These are phyloP conservation scores for Boehmeria nivea DNA, from an alignment of 306 rosid species.

Conservation along the genomic window DNA sequence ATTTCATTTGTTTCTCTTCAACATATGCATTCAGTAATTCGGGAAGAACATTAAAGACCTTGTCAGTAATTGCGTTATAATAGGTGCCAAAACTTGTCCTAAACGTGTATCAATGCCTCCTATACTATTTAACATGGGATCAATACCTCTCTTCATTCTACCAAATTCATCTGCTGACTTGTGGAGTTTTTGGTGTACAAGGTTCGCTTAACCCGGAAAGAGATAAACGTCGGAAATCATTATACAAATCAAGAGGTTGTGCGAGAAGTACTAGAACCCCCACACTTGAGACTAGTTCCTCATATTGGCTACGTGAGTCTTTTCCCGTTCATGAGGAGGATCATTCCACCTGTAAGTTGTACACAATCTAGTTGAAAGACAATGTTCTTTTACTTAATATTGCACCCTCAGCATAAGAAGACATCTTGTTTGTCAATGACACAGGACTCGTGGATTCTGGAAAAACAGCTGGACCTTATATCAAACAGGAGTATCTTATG, in stretches of 20 bases:
- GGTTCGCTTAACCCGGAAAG: conserved; percentile 84
- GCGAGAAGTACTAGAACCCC: conserved; percentile 59
- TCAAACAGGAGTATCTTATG: conserved; percentile 70
- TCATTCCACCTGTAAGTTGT: conserved; percentile 78
- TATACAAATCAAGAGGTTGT: conserved; percentile 55
- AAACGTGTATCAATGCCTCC: no score
- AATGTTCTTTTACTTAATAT: not conserved
- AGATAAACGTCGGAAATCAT: conserved; percentile 34
- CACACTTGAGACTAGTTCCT: conserved; percentile 74
- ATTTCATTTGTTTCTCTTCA: no score
- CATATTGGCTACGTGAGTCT: conserved; percentile 27
- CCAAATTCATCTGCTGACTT: conserved; percentile 7
- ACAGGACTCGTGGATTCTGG: conserved; percentile 84
- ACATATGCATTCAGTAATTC: no score
- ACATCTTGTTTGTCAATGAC: conserved; percentile 2
- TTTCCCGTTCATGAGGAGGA: conserved; percentile 78
- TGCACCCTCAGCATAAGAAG: not conserved
- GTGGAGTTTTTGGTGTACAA: conserved; percentile 20
- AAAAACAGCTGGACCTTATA: conserved; percentile 78
- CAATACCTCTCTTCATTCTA: no score
- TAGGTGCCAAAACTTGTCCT: no score
- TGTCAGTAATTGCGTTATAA: no score
- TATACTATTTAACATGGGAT: no score
- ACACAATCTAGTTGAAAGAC: conserved; percentile 9
- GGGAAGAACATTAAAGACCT: no score